Percentiles rank a stretch among this genome's conserved stretches.
These are phyloP conservation scores for Aspergillus niger DNA, from an alignment of 2,329 filamentous ascomycete species.

Conservation along the genomic window DNA sequence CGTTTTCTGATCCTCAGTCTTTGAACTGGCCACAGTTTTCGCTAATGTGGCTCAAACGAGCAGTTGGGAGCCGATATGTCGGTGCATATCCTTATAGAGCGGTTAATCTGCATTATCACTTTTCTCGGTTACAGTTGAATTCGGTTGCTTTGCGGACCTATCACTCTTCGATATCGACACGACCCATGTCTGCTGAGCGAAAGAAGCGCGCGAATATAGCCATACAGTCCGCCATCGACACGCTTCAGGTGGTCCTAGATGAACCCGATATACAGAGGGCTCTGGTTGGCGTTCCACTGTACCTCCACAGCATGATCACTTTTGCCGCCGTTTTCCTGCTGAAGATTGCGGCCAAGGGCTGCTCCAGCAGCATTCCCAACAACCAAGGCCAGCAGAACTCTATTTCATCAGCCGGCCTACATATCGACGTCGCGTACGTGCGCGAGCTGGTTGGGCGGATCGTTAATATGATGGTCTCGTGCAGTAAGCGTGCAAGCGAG, in stretches of 20 bases:
- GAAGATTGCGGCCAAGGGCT: slow-evolving; percentile 47
- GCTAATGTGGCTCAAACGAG: not conserved
- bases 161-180: slow-evolving; percentile 39
- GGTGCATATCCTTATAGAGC: slow-evolving; percentile 54
- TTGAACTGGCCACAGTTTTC: not conserved
- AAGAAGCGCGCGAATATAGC: slow-evolving; percentile 49
- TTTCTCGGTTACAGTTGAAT: slow-evolving; percentile 53
- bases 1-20: not conserved
- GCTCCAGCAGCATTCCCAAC: slow-evolving; percentile 36
- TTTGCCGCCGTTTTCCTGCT: slow-evolving; percentile 51
- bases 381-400: slow-evolving; percentile 40
- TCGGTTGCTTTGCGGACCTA: slow-evolving; percentile 54
- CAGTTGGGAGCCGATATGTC: slow-evolving; percentile 51
- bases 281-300: slow-evolving; percentile 48
- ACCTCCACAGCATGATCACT: slow-evolving; percentile 52
- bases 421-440: slow-evolving; percentile 39
- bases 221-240: slow-evolving; percentile 46
- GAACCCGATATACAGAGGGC: slow-evolving; percentile 47
- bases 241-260: slow-evolving; percentile 45
- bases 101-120: slow-evolving; percentile 54
- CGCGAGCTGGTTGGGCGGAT: slow-evolving; percentile 38
- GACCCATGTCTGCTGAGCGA: slow-evolving; percentile 47
- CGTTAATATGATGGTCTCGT: slow-evolving; percentile 42
- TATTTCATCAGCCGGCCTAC: slow-evolving; percentile 39
- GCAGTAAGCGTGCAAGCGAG: slow-evolving; percentile 42